Evolutionary conservation across 345 rosid species (phyloP).

Genomic region (Gossypium herbaceum): DNA sequence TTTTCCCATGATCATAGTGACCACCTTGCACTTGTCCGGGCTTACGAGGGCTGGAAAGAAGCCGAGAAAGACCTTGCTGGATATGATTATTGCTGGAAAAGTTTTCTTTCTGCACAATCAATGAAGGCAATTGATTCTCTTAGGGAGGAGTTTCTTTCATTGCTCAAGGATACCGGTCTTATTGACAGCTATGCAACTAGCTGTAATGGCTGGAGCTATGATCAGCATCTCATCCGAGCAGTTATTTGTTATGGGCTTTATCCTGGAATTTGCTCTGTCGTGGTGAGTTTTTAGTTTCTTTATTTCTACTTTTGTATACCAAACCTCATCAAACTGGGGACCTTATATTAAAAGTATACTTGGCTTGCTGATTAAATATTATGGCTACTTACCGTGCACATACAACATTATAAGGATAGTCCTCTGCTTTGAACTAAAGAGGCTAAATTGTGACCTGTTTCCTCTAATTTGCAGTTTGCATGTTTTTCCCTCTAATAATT

Average conservation of each 20-base stretch:
- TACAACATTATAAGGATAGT: not conserved
- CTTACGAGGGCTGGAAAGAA: constrained; percentile 81
- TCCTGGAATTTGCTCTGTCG: constrained; percentile 83
- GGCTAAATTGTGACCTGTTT: not conserved
- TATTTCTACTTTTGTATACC: not conserved
- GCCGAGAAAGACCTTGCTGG: constrained; percentile 69
- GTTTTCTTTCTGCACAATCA: constrained; percentile 78
- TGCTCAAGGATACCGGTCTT: constrained; percentile 74
- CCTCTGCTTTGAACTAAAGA: not conserved
- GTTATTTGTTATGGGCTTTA: constrained; percentile 82
- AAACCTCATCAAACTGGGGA: not conserved
- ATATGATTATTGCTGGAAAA: constrained; percentile 88
- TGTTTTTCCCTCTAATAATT: not conserved
- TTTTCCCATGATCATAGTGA: constrained; percentile 81
- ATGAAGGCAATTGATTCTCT: constrained; percentile 92
- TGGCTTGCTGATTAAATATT: not conserved
- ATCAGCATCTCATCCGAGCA: constrained; percentile 62
- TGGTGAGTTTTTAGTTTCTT: constrained; percentile 50
- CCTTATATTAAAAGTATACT: not conserved
- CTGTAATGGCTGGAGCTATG: constrained; percentile 53
- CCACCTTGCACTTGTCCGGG: constrained; percentile 84
- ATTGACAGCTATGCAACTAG: constrained; percentile 49
- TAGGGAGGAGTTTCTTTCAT: constrained; percentile 68
- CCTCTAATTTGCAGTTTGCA: not conserved
- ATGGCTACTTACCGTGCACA: not conserved